Base-by-base conservation (phyloP, 2,329 filamentous ascomycete genomes). In the Botryosphaeria dothidea region DNA sequence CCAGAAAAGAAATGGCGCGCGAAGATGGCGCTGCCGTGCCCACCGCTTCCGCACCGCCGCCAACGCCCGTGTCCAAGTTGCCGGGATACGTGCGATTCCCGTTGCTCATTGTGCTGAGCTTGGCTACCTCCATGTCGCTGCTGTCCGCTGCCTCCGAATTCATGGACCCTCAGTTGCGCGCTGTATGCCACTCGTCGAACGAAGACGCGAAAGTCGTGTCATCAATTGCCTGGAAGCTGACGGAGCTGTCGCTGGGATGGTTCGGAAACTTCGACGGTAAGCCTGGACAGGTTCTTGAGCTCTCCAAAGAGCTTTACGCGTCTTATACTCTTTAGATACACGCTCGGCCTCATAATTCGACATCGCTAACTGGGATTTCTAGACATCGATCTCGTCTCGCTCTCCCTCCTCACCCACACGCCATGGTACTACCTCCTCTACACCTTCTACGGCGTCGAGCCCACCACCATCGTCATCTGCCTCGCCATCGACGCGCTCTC, bases 351-450 rank as follows among this genome's bases (percentile, higher is more conserved):
- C 7, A 8, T 31, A 2, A 45, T 23, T 27, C 25, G 34, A 25
- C 23, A 25, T 9, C 31, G 29, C 52, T 75, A n/a, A 62, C 21
- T 38, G 6, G 4, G 6, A 11, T 36, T 21, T 69, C 77, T 66
- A 80, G 78, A 77, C 71, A 72, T 79, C 65, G 82, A 83, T 69
- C 75, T 82, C 64, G 71, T 75, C 52, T 75, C 76, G 21, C 76
- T 83, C 48, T 77, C 78, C 4, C 70, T 92, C 67, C 81, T 97
- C 46, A 89, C 90, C 64, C 88, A 92, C 77, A 86, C 90, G 21
- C 94, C 93, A 48, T 86, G 87, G 71, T 86, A 90, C 67, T 91
- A 91, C 73, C 87, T 97, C 48, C 83, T 96, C 29, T 83, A 84
- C 31, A 88, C 88, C 61, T 97, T 96, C 81, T 97, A 96, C 84